These are phyloP conservation scores for Psilocybe sp. DNA, from an alignment of 768 basidiomycete species.

Conservation along the genomic window DNA sequence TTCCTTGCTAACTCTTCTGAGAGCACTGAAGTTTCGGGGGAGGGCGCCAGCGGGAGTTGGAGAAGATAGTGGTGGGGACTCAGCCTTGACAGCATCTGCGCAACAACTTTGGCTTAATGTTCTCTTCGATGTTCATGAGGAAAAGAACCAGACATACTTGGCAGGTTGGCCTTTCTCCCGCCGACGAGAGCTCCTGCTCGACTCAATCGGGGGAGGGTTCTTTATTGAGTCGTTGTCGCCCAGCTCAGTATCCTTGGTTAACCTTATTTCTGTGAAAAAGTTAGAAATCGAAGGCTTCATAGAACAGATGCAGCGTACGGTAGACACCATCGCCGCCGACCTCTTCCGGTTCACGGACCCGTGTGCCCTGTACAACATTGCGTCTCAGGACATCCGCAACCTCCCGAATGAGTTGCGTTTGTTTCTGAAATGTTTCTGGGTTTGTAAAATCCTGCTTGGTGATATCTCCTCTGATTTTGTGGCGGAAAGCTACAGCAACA, in stretches of 20 bases:
- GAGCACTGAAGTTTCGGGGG: slow-evolving; percentile 58
- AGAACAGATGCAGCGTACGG: slow-evolving; percentile 39
- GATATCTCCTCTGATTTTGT: slow-evolving; percentile 65
- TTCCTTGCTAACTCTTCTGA: slow-evolving; percentile 66
- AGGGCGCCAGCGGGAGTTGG: slow-evolving; percentile 20
- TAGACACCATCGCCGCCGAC: slow-evolving; percentile 44
- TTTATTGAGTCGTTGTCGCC: slow-evolving; percentile 84
- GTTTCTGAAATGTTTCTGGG: slow-evolving; percentile 46
- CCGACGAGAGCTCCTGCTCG: slow-evolving; percentile 46
- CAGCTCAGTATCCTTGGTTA: slow-evolving; percentile 81
- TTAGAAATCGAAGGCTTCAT: background rate
- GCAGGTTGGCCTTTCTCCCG: slow-evolving; percentile 33
- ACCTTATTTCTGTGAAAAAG: slow-evolving; percentile 52
- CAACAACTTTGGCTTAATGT: slow-evolving; percentile 25
- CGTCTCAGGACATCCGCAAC: slow-evolving; percentile 69
- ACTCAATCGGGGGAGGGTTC: slow-evolving; percentile 45
- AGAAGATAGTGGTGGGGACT: slow-evolving; percentile 12
- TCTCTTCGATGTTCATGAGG: slow-evolving; percentile 4
- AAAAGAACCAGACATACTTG: slow-evolving; percentile 19
- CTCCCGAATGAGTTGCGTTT: slow-evolving; percentile 61
- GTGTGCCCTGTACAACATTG: slow-evolving; percentile 84
- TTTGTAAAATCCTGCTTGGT: slow-evolving; percentile 38
- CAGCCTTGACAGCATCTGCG: slow-evolving; percentile 38
- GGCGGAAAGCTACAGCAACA: slow-evolving; percentile 59
- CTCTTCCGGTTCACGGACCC: slow-evolving; percentile 30